phyloP scores from a whole-genome alignment of 768 basidiomycete species.

The Auriscalpium microsporum region DNA sequence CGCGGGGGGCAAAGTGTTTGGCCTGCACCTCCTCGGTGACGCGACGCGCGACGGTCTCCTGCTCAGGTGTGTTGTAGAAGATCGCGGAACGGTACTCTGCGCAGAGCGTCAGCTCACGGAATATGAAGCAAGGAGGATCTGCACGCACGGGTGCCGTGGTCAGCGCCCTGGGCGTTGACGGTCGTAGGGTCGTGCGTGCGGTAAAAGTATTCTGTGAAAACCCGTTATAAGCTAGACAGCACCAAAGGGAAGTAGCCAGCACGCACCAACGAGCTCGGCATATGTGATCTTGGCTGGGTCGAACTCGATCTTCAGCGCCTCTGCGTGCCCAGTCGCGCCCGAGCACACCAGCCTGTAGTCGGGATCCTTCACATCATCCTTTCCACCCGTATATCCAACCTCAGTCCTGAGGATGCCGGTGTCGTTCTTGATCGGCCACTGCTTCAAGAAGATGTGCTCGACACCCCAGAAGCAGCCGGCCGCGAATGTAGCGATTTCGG shows the following conservation, averaged over 20 bases:
- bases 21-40: constrained; percentile 80
- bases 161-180: constrained; percentile 66
- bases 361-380: constrained; percentile 45
- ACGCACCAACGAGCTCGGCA: constrained; percentile 78
- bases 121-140: neutral
- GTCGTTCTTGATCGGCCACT: constrained; percentile 60
- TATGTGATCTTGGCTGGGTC: constrained; percentile 73
- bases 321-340: constrained; percentile 81
- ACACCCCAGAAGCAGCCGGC: constrained; percentile 83
- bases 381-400: constrained; percentile 79
- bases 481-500: constrained; percentile 41
- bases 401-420: constrained; percentile 68
- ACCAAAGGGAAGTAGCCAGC: neutral
- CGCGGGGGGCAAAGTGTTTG: constrained; percentile 68
- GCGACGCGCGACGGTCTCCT: constrained; percentile 58
- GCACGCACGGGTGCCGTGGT: constrained; percentile 67
- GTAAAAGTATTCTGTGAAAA: constrained; percentile 76
- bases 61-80: constrained; percentile 70
- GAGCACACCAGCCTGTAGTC: constrained; percentile 69
- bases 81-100: constrained; percentile 92
- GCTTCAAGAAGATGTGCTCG: constrained; percentile 77
- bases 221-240: neutral
- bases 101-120: neutral
- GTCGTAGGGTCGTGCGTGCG: constrained; percentile 92
- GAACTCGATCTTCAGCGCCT: constrained; percentile 80